Percentiles rank a stretch among this genome's conserved stretches.
These are phyloP conservation scores for Thamnidium elegans DNA, from an alignment of 192 early-diverging fungal species.

Conservation along the genomic window DNA sequence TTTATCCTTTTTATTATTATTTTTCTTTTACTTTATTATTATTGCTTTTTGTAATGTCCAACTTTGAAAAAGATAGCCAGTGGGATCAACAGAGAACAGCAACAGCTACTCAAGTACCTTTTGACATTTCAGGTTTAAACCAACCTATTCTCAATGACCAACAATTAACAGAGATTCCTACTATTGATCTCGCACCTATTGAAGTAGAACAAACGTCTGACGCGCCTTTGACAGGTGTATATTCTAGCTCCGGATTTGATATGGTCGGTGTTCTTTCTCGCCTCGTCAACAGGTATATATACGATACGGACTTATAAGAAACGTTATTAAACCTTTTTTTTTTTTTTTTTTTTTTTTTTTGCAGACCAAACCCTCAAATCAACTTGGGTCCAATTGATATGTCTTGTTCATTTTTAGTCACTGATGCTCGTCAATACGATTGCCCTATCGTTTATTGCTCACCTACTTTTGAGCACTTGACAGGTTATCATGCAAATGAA, in stretches of 20 bases:
- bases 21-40: too few relatives aligned
- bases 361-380: slow-evolving; percentile 58
- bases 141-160: too few relatives aligned
- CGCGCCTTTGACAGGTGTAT: slow-evolving; percentile 35
- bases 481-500: slow-evolving; percentile 41
- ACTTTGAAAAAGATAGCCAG: too few relatives aligned
- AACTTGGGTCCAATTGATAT: slow-evolving; percentile 58
- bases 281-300: slow-evolving; percentile 21
- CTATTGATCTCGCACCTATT: slow-evolving; percentile 5
- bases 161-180: neutral
- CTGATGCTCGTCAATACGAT: slow-evolving; percentile 44
- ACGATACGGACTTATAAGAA: neutral
- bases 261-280: slow-evolving; percentile 41
- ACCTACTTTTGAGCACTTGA: slow-evolving; percentile 56
- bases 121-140: too few relatives aligned
- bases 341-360: too few relatives aligned
- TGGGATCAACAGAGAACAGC: too few relatives aligned
- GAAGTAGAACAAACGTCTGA: neutral
- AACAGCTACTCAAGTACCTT: too few relatives aligned
- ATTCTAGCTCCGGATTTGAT: slow-evolving; percentile 51
- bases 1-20: too few relatives aligned
- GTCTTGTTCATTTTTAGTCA: slow-evolving; percentile 49
- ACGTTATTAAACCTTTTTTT: neutral
- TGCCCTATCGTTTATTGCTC: slow-evolving; percentile 59
- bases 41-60: too few relatives aligned